Base-by-base conservation (phyloP, 2,329 filamentous ascomycete genomes). In the Tolypocladium endophyticum region DNA sequence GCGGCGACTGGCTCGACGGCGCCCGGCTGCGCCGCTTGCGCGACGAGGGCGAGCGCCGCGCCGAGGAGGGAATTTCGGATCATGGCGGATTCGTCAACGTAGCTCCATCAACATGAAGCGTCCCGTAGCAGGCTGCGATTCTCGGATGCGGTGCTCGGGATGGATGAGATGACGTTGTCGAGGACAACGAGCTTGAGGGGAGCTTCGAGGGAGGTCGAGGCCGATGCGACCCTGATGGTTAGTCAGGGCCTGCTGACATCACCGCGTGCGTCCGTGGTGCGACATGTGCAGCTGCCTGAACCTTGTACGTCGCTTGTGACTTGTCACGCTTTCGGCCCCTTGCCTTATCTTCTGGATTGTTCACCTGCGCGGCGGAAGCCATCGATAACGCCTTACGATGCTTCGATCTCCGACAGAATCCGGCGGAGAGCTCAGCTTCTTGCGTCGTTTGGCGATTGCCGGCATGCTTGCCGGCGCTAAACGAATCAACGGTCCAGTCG, bases 1-100 rank as follows among this genome's bases (percentile, higher is more conserved):
- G 88, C 91, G 60, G 85, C 81, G 61, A 93, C 81, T 9, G 94
- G 90, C 47, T 82, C 75, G n/a, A 87, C 87, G 58, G 93, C 90
- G 60, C 84, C 86, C 12, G 93, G 93, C 73, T 99, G 94, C 61
- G 86, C 81, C 25, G 77, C 79, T 56, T 74, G 70, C 38, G 71
- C 75, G 58, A 72, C 70, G 45, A 62, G 43, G 58, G 74, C 70
- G 59, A 79, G 61, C 47, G 70, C 68, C 43, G 68, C 65, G 58
- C 65, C 62, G 56, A 68, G 55, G 33, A 69, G 38, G 36, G 64
- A 60, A n/a, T 55, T 65, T 59, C 65, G 60, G 11, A 69, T 56
- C 58, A 73, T 73, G 67, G 67, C 66, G 43, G 20, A 56, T 61
- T 52, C 28, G 50, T 45, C 41, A 57, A 30, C 23, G 33, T 14